These are phyloP conservation scores for Macrophomina phaseolina DNA, from an alignment of 2,329 filamentous ascomycete species.

Conservation along the genomic window DNA sequence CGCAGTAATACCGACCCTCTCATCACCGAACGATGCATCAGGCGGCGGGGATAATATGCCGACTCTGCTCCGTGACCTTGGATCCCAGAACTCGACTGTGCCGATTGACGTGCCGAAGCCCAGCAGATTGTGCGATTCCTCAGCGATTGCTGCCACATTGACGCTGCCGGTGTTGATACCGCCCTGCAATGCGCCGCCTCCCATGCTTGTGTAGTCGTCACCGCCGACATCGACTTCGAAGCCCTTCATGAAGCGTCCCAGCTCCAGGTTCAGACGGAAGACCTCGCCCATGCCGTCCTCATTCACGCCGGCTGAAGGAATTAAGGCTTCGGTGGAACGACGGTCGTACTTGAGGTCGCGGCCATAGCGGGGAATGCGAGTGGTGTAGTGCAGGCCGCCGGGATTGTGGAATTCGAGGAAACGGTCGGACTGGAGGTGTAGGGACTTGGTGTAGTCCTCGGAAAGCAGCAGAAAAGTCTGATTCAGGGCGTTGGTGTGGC, in stretches of 20 bases:
- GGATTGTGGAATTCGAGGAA: conserved; percentile 92
- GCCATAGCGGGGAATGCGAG: conserved; percentile 91
- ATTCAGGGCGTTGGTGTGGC: conserved; percentile 91
- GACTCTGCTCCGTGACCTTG: conserved; percentile 79
- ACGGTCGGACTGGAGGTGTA: conserved; percentile 91
- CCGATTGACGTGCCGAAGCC: conserved; percentile 94
- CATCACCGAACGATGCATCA: conserved; percentile 40
- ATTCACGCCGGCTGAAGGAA: conserved; percentile 88
- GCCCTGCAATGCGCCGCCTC: conserved; percentile 80
- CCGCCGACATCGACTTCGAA: conserved; percentile 90
- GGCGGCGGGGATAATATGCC: conserved; percentile 70
- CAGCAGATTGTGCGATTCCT: conserved; percentile 85
- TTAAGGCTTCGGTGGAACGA: conserved; percentile 79
- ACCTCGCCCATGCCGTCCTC: conserved; percentile 87
- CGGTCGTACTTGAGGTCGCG: conserved; percentile 86
- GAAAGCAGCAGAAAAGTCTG: conserved; percentile 89
- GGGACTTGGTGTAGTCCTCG: conserved; percentile 78
- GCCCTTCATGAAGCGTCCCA: conserved; percentile 91
- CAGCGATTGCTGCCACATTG: conserved; percentile 85
- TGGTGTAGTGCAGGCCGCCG: conserved; percentile 83
- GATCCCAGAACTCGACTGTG: conserved; percentile 98
- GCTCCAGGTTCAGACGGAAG: conserved; percentile 88
- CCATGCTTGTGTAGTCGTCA: conserved; percentile 71
- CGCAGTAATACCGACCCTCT: conserved; percentile 74
- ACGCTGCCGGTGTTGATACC: conserved; percentile 85